Base-by-base conservation (phyloP, 805 yeast species). In the Suhomyces sp. region DNA sequence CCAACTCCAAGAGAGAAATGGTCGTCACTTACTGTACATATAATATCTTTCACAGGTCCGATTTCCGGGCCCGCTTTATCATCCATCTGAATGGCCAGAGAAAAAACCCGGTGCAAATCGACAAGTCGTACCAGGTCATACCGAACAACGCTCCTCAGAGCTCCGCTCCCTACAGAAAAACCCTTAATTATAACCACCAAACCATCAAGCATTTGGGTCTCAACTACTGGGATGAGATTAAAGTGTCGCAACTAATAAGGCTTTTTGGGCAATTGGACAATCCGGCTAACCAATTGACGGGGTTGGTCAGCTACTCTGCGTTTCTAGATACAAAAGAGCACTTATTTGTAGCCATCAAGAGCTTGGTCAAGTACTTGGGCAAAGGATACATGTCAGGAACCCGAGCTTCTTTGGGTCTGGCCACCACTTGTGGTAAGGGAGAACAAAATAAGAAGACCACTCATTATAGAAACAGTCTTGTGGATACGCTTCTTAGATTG, bases 21-120 rank as follows among this genome's bases (percentile, higher is more conserved):
- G 65, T 66, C 47, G 80, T 80, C 22, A 84, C 90, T 0, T 84
- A 77, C 57, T 86, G 90, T 66, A 69, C 85, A 13, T 90, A 84
- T 72, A 92, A 94, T 67, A 78, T 86, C 17, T 89, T 94, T 62
- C 73, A 84, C 38, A 79, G 79, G 51, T 79, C 86, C 5, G 99
- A 93, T 66, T 71, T 92, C 40, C 76, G 97, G 83, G 90, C 60
- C 66, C 84, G 62, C 79, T 82, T 64, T 54, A 71, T 79, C 17
- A 63, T 80, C 5, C 59, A 60, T 17, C 31, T 53, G 47, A 33
- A 38, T 8, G 57, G 57, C 12, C 23, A 49, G 36, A 53, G 31
- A 44, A 50, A 35, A 22, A 48, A 24, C 10, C 65, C 70, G 1
- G 60, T 72, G 22, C 70, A 74, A 35, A 56, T 70, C n/a, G 79